These are phyloP conservation scores for Starmerella vitae DNA, from an alignment of 805 yeast species.

Conservation along the genomic window DNA sequence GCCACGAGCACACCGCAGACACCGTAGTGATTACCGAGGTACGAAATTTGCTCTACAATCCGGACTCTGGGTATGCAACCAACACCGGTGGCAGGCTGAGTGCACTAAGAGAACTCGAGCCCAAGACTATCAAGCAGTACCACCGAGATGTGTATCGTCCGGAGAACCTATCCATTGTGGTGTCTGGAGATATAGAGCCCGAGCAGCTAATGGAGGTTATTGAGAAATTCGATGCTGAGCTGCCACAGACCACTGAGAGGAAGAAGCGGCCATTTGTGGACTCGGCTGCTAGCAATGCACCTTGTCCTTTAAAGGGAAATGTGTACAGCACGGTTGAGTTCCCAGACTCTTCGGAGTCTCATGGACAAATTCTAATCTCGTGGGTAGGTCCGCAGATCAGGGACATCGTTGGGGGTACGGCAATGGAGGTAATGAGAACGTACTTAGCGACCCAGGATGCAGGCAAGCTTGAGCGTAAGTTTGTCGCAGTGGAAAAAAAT, in stretches of 20 bases:
- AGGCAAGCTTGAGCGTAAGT: constrained; percentile 52
- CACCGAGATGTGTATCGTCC: constrained; percentile 65
- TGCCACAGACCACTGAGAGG: constrained; percentile 24
- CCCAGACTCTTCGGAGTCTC: constrained; percentile 78
- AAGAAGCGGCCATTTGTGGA: constrained; percentile 67
- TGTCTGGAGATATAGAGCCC: constrained; percentile 78
- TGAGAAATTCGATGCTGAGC: constrained; percentile 42
- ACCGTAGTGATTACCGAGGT: constrained; percentile 33
- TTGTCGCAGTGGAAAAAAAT: constrained; percentile 61
- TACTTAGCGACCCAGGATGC: constrained; percentile 69
- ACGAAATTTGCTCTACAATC: constrained; percentile 29
- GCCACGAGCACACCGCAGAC: constrained; percentile 66
- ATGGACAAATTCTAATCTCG: constrained; percentile 58
- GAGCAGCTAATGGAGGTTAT: constrained; percentile 50
- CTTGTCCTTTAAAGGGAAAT: constrained; percentile 32
- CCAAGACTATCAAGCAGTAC: constrained; percentile 60
- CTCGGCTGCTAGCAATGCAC: constrained; percentile 27
- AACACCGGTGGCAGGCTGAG: constrained; percentile 88
- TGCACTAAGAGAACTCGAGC: constrained; percentile 59
- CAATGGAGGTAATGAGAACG: constrained; percentile 54
- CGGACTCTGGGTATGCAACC: constrained; percentile 67
- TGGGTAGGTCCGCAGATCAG: constrained; percentile 70
- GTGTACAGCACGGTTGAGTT: constrained; percentile 48
- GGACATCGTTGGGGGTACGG: constrained; percentile 44
- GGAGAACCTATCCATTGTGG: constrained; percentile 66